Conservation (phyloP, 2,329 filamentous ascomycete genomes). For the Penicillium brevicompactum region DNA sequence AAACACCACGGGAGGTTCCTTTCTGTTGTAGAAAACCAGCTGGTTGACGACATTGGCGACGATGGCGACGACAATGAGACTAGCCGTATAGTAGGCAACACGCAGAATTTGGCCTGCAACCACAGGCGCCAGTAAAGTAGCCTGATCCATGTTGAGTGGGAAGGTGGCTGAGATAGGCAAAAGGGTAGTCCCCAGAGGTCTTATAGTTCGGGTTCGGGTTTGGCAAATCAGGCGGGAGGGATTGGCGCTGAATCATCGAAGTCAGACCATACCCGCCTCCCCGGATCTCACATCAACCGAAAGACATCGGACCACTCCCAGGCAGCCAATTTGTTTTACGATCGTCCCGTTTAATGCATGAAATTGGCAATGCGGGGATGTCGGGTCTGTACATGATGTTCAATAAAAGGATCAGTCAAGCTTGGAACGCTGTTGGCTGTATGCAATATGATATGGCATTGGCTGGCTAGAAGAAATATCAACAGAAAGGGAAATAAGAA, state of each 20-base stretch:
- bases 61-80: constrained; percentile 57
- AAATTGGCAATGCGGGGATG: background rate
- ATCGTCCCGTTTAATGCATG: background rate
- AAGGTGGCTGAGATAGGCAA: background rate
- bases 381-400: too few species aligned
- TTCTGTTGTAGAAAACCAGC: constrained; percentile 72
- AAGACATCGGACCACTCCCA: background rate
- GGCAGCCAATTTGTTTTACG: constrained; percentile 1
- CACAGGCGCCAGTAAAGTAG: constrained; percentile 4
- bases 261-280: constrained; percentile 7
- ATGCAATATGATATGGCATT: constrained; percentile 1
- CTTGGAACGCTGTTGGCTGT: too few species aligned
- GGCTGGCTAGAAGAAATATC: constrained; percentile 1
- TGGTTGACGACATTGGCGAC: constrained; percentile 76
- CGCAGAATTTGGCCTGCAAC: constrained; percentile 17
- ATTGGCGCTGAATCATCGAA: constrained; percentile 22
- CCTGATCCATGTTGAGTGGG: constrained; percentile 15
- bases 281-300: constrained; percentile 4
- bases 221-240: constrained; percentile 21
- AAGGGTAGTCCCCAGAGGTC: background rate
- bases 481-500: background rate
- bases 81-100: constrained; percentile 31
- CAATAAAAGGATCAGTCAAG: too few species aligned
- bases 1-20: constrained; percentile 78
- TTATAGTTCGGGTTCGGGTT: constrained; percentile 6